phyloP scores from a whole-genome alignment of 176 grass and related monocot genomes.

The Puccinellia tenuiflora region DNA sequence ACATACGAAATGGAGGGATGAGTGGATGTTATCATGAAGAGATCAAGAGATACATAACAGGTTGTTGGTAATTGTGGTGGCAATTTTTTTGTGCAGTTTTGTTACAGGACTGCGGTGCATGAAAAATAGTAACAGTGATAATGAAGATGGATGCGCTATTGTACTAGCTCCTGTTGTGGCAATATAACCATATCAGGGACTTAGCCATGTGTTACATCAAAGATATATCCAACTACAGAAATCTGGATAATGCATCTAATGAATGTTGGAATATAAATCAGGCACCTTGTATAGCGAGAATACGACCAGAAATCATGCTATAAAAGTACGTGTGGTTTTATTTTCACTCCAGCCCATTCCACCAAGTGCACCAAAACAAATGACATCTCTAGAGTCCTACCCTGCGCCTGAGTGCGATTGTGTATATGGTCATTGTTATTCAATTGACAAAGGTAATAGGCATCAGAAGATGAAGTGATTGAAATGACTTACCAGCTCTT shows the following conservation, averaged over 20 bases:
- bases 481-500: conserved; percentile 41
- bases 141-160: not conserved
- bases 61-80: not conserved
- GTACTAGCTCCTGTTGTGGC: not conserved
- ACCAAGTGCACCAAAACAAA: not conserved
- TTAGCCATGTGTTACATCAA: not conserved
- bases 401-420: not conserved
- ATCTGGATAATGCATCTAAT: not conserved
- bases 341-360: not conserved
- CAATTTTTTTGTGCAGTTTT: not conserved
- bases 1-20: not conserved
- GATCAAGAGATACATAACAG: not conserved
- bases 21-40: not conserved
- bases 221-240: not conserved
- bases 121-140: not conserved
- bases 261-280: not conserved
- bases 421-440: not conserved
- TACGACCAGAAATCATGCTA: not conserved
- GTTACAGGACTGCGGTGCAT: not conserved
- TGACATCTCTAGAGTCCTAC: not conserved
- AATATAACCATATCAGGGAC: not conserved
- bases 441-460: not conserved
- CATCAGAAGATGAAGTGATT: not conserved
- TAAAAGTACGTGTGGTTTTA: not conserved
- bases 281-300: not conserved